Evolutionary conservation across 176 grass and related monocot genomes (phyloP), one percentile per base, ranked within the genome.

Genomic region (Bonia amplexicaulis): DNA sequence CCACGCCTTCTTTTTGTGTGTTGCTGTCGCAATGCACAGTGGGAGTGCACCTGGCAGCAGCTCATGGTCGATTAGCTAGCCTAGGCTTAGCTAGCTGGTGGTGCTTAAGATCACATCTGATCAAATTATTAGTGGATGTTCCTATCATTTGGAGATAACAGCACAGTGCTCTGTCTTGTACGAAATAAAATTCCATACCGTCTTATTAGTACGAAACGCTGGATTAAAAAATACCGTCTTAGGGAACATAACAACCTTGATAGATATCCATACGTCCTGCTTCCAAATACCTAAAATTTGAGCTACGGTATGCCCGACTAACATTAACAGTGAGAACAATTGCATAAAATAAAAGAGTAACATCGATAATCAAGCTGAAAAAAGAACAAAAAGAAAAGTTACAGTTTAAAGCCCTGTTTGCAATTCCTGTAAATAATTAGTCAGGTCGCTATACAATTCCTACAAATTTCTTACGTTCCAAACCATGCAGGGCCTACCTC

Each of bases 371-470:
- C 6, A 63, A 14, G 14, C 1, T 29, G 12, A 6, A 2, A 62
- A 62, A 61, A 12, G 58, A 26, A 12, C n/a, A 60, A 26, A 22
- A 26, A 23, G n/a, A 12, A 25, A 12, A 5, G 10, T n/a, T 10
- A 5, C 12, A 60, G 23, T 27, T 14, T 14, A 14, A 26, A 62
- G 11, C 4, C 11, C 11, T 6, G 25, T 27, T 10, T 23, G 3
- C 0, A 61, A 26, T 61, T 61, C n/a, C 5, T 25, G 22, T 26
- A 61, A 61, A 12, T 61, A 26, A 26, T 52, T 58, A 5, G 23
- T 26, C 10, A 0, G 4, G 12, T 12, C 9, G 1, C 4, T 5
- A 25, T 26, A 5, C 2, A 12, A 0, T 25, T 12, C 3, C 0
- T 25, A 1, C 1, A 5, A 60, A 25, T 6, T 12, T 5, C 0